Conservation (phyloP, 2,329 filamentous ascomycete genomes). For the Alternaria ethzedia region DNA sequence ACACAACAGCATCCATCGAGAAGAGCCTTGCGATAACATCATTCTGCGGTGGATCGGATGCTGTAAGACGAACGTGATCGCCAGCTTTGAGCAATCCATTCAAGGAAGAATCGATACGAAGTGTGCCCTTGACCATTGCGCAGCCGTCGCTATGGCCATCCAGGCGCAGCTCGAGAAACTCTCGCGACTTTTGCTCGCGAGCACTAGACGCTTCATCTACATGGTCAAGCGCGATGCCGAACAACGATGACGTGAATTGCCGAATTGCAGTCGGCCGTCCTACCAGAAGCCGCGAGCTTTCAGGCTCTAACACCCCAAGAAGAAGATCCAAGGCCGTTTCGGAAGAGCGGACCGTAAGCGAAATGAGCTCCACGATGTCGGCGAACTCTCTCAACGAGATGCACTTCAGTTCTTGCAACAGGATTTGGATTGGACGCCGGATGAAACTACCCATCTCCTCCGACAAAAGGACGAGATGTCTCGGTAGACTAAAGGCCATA, state of each 20-base stretch:
- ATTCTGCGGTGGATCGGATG: conserved; percentile 44
- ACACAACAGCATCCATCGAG: conserved; percentile 51
- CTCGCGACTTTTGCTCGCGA: conserved; percentile 10
- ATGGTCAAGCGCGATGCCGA: conserved; percentile 51
- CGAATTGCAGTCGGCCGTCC: conserved; percentile 30
- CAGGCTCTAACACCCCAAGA: conserved; percentile 43
- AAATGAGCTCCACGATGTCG: conserved; percentile 41
- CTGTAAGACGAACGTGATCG: conserved; percentile 46
- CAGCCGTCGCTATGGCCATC: conserved; percentile 15
- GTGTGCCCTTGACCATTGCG: conserved; percentile 19
- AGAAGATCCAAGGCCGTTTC: conserved; percentile 45
- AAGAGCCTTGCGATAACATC: conserved; percentile 29
- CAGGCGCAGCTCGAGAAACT: conserved; percentile 14
- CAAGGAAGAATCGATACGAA: conserved; percentile 26
- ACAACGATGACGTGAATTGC: conserved; percentile 44
- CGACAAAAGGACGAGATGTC: conserved; percentile 25
- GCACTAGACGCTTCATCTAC: conserved; percentile 43
- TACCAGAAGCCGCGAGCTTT: conserved; percentile 35
- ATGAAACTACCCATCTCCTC: conserved; percentile 35
- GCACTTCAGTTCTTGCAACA: conserved; percentile 30
- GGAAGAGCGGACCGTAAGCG: conserved; percentile 39
- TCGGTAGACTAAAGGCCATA: conserved; percentile 21
- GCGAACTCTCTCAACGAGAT: conserved; percentile 36
- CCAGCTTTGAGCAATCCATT: conserved; percentile 21
- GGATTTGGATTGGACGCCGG: conserved; percentile 31